Evolutionary conservation across 768 basidiomycete species (phyloP).

Genomic region (Rubroboletus pulcherrimus): DNA sequence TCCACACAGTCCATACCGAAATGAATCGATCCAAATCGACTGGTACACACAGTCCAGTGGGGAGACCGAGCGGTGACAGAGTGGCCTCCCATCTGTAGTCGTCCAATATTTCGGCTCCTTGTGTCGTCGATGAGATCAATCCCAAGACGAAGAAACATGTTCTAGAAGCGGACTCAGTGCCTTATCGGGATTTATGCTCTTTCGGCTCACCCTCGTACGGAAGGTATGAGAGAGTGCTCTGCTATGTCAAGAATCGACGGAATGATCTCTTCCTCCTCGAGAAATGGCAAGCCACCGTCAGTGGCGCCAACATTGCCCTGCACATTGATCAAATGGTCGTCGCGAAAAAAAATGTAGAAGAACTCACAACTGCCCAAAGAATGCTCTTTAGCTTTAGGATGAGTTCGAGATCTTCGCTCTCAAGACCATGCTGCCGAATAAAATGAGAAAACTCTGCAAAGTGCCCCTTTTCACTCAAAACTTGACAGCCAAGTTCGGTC

Average conservation of each 20-base stretch:
- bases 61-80: constrained; percentile 75
- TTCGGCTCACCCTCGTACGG: constrained; percentile 81
- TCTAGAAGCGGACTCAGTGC: constrained; percentile 39
- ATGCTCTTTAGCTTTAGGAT: constrained; percentile 92
- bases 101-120: constrained; percentile 90
- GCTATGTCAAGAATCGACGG: constrained; percentile 89
- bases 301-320: constrained; percentile 95
- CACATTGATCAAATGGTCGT: not conserved
- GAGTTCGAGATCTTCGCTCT: constrained; percentile 77
- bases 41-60: constrained; percentile 91
- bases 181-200: not conserved
- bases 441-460: constrained; percentile 89
- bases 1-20: constrained; percentile 48
- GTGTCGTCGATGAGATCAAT: constrained; percentile 83
- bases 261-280: constrained; percentile 94
- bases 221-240: constrained; percentile 82
- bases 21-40: constrained; percentile 78
- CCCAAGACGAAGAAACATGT: constrained; percentile 97
- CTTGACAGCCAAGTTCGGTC: constrained; percentile 90
- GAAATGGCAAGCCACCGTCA: constrained; percentile 85
- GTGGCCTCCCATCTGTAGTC: constrained; percentile 95
- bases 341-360: not conserved
- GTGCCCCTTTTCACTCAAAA: constrained; percentile 86
- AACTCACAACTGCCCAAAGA: constrained; percentile 90
- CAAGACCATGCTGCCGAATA: constrained; percentile 81